Evolutionary conservation across 2,329 filamentous ascomycete genomes (phyloP).

Genomic region (Paracamarosporium sp.): DNA sequence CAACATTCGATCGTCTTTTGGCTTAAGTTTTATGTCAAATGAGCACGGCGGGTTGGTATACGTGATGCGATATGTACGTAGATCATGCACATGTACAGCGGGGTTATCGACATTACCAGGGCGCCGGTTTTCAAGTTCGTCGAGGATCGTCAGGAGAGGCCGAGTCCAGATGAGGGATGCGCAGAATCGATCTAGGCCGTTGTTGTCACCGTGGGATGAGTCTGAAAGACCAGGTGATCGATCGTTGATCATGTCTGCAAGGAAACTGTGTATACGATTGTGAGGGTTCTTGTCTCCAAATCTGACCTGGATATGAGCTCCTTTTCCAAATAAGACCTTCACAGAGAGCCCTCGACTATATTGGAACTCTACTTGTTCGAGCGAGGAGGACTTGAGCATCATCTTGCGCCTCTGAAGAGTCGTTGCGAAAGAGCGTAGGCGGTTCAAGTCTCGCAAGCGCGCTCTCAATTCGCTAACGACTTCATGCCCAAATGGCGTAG

Average conservation of each 20-base stretch:
- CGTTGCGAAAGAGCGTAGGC: slow-evolving; percentile 73
- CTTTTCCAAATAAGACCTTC: slow-evolving; percentile 62
- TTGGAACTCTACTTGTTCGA: slow-evolving; percentile 67
- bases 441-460: slow-evolving; percentile 71
- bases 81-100: slow-evolving; percentile 40
- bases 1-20: slow-evolving; percentile 37
- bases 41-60: slow-evolving; percentile 50
- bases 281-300: slow-evolving; percentile 72
- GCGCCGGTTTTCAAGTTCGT: slow-evolving; percentile 63
- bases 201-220: slow-evolving; percentile 58
- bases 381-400: slow-evolving; percentile 66
- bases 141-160: slow-evolving; percentile 68
- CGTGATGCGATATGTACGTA: slow-evolving; percentile 46
- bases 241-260: slow-evolving; percentile 66
- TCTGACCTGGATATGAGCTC: slow-evolving; percentile 59
- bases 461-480: slow-evolving; percentile 66
- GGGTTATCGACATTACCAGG: slow-evolving; percentile 34
- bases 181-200: slow-evolving; percentile 62
- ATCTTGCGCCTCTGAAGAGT: slow-evolving; percentile 65
- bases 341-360: slow-evolving; percentile 66
- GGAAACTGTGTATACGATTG: slow-evolving; percentile 65
- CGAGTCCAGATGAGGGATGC: slow-evolving; percentile 67
- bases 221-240: slow-evolving; percentile 62
- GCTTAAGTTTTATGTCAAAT: slow-evolving; percentile 46
- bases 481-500: slow-evolving; percentile 64